These are phyloP conservation scores for Elaeis oleifera DNA, from an alignment of 202 grass and related monocot species.

Conservation along the genomic window DNA sequence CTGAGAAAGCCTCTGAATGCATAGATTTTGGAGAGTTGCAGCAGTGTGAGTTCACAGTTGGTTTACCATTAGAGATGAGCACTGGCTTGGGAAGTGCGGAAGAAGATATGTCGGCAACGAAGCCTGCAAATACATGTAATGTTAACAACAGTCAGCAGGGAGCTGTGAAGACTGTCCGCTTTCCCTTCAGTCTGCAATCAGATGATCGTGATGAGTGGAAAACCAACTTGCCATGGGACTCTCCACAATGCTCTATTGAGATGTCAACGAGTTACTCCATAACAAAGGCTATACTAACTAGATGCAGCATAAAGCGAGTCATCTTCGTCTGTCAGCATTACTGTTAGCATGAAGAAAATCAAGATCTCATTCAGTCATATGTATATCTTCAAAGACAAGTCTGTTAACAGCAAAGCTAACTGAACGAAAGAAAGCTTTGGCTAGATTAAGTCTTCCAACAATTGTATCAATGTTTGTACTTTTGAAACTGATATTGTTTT, in stretches of 20 bases:
- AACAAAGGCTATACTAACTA: conserved; percentile 39
- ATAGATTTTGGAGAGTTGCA: conserved; percentile 58
- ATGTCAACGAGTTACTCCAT: conserved; percentile 44
- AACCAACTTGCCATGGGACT: conserved; percentile 50
- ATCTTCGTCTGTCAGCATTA: conserved; percentile 45
- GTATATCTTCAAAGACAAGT: conserved; percentile 15
- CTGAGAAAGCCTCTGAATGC: conserved; percentile 30
- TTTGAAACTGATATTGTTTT: too few species aligned
- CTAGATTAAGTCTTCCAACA: conserved; percentile 1
- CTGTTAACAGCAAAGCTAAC: conserved; percentile 47
- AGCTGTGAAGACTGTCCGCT: conserved; percentile 21
- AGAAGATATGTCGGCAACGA: conserved; percentile 6
- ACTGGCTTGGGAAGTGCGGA: conserved; percentile 12
- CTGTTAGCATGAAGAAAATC: conserved; percentile 47
- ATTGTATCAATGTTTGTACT: too few species aligned
- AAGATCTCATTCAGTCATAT: conserved; percentile 33
- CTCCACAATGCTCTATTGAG: conserved; percentile 55
- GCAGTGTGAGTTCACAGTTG: conserved; percentile 21
- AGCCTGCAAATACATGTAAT: neutral
- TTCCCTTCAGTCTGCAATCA: conserved; percentile 48
- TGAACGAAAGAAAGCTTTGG: conserved; percentile 23
- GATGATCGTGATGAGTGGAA: conserved; percentile 67
- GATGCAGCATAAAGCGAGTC: conserved; percentile 10
- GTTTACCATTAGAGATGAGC: conserved; percentile 1
- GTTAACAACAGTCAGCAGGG: neutral